phyloP scores from a whole-genome alignment of 768 basidiomycete species.

The Hygrocybe punicea region DNA sequence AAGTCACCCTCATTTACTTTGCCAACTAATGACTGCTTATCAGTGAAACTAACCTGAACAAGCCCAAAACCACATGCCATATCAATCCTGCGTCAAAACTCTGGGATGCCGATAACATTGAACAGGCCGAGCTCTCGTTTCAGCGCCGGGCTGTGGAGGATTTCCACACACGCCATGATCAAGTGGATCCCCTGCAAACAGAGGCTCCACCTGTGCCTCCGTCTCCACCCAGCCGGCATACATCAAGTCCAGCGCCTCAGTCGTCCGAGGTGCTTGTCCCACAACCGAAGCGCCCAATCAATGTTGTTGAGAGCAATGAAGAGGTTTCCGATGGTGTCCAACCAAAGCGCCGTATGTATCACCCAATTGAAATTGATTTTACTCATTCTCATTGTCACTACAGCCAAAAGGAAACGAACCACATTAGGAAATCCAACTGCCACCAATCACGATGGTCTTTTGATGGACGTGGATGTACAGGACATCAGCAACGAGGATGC shows the following conservation, averaged over 20 bases:
- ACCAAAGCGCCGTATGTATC: not conserved
- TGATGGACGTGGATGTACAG: too few relatives aligned
- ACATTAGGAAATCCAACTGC: too few relatives aligned
- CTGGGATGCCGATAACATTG: not conserved
- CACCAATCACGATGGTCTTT: too few relatives aligned
- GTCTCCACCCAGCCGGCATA: not conserved
- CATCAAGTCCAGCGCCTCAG: not conserved
- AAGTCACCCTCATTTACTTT: not conserved
- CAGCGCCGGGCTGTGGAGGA: not conserved
- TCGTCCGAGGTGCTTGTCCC: too few relatives aligned
- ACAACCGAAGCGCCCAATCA: not conserved
- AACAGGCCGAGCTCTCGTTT: not conserved
- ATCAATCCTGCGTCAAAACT: not conserved
- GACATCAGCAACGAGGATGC: too few relatives aligned
- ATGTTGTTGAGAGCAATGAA: not conserved
- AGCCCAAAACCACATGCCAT: not conserved
- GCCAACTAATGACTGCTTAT: not conserved
- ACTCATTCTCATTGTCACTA: not conserved
- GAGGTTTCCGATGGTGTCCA: not conserved
- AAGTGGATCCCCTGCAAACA: not conserved
- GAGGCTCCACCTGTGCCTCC: not conserved
- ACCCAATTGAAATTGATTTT: not conserved
- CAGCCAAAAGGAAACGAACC: not conserved
- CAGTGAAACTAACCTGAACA: not conserved
- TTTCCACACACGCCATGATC: not conserved